These are phyloP conservation scores for Aspergillus leporis DNA, from an alignment of 495 filamentous ascomycete genomes.

Conservation along the genomic window DNA sequence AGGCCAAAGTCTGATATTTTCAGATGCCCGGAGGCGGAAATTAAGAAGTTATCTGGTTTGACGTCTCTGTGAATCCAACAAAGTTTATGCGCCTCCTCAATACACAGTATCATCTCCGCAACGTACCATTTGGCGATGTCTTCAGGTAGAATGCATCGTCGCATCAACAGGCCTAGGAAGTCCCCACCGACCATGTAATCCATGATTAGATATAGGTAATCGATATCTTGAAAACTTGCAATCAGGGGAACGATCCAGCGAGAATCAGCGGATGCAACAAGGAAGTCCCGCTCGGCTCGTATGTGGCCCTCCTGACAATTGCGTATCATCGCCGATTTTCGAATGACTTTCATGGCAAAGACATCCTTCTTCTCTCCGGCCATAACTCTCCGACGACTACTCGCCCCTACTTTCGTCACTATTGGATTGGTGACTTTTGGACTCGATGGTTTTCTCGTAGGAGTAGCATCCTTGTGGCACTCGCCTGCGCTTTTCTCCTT, in stretches of 20 bases:
- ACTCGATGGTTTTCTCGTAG: conserved; percentile 9
- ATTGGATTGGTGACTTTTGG: background rate
- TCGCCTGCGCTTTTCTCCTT: conserved; percentile 52
- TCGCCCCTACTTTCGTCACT: conserved; percentile 17
- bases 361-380: conserved; percentile 54
- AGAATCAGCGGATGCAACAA: conserved; percentile 80
- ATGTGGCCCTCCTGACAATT: conserved; percentile 91
- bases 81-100: conserved; percentile 87
- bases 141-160: conserved; percentile 78
- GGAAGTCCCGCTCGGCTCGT: conserved; percentile 86
- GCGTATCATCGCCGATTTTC: conserved; percentile 85
- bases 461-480: background rate
- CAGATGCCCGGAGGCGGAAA: conserved; percentile 82
- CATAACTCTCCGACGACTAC: conserved; percentile 29
- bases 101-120: conserved; percentile 92
- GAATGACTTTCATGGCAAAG: conserved; percentile 96
- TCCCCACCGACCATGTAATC: conserved; percentile 97
- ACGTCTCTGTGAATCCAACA: conserved; percentile 92
- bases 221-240: conserved; percentile 82
- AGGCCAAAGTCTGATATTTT: conserved; percentile 96
- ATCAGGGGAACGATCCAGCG: conserved; percentile 87
- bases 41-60: conserved; percentile 96
- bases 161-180: conserved; percentile 81
- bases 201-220: conserved; percentile 89
- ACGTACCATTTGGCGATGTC: conserved; percentile 79